Percentiles rank a stretch among this genome's conserved stretches.
Conservation (phyloP, 78 protist genomes). For the Ministeria vibrans region DNA sequence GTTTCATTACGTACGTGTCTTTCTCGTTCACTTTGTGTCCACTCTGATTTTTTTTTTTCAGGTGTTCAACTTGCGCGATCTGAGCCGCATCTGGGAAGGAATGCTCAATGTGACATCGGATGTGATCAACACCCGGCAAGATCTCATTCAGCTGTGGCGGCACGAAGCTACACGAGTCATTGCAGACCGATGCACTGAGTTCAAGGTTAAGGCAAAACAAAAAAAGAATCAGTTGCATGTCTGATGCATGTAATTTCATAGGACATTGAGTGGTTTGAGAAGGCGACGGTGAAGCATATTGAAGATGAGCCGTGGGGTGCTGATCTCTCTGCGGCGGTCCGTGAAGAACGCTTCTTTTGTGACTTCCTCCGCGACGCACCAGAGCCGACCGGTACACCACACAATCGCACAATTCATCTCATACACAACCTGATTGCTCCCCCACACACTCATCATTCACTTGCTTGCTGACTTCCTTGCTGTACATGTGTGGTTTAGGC, state of each 20-base stretch:
- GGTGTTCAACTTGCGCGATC: constrained; percentile 85
- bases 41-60: too few relatives aligned
- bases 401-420: not conserved
- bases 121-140: not conserved
- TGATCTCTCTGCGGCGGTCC: not conserved
- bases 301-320: constrained; percentile 4
- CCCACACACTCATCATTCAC: not conserved
- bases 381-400: constrained; percentile 35
- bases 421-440: constrained; percentile 45
- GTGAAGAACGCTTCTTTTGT: constrained; percentile 28
- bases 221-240: too few relatives aligned
- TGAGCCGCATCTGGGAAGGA: constrained; percentile 64
- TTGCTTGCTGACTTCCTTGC: not conserved
- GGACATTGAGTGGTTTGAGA: constrained; percentile 5
- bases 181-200: too few relatives aligned
- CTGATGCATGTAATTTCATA: too few relatives aligned
- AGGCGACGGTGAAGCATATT: constrained; percentile 19
- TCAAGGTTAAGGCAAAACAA: too few relatives aligned
- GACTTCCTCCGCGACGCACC: constrained; percentile 69
- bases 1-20: constrained; percentile 90
- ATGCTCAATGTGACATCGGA: constrained; percentile 14
- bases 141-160: constrained; percentile 54
- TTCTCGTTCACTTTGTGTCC: too few relatives aligned
- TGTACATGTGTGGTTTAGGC: too few relatives aligned
- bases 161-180: constrained; percentile 82